These are phyloP conservation scores for Clonostachys solani DNA, from an alignment of 2,329 filamentous ascomycete genomes.

Conservation along the genomic window DNA sequence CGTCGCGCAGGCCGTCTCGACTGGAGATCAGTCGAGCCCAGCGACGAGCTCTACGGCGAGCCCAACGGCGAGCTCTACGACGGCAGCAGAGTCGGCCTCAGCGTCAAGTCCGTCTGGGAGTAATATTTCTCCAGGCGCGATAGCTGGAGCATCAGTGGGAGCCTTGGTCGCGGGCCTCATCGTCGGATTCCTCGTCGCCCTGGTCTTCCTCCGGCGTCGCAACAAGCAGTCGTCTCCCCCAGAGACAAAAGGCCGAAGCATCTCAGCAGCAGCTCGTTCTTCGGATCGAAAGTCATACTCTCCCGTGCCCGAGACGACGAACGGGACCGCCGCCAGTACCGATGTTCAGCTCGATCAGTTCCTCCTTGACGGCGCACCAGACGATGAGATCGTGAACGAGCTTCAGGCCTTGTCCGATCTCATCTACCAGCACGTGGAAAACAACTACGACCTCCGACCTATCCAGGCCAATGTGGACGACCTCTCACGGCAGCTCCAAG, in stretches of 20 bases:
- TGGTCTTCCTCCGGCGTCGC: not conserved
- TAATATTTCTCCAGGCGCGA: not conserved
- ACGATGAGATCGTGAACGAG: slow-evolving; percentile 25
- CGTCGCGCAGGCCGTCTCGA: no score
- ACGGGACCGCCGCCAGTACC: no score
- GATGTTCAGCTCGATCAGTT: slow-evolving; percentile 24
- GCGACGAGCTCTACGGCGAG: no score
- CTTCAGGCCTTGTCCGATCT: slow-evolving; percentile 18
- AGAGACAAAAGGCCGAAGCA: no score
- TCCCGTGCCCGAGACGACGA: no score
- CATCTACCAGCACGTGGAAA: not conserved
- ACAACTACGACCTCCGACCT: not conserved
- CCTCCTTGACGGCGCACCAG: slow-evolving; percentile 26
- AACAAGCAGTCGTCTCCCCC: not conserved
- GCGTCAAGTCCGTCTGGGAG: no score
- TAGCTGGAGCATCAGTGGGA: not conserved
- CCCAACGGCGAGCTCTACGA: no score
- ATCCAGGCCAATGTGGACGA: not conserved
- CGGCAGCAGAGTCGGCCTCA: no score
- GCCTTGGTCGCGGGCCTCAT: not conserved
- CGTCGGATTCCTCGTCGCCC: not conserved
- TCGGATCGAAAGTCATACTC: no score
- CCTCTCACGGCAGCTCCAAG: not conserved
- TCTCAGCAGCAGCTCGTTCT: no score
- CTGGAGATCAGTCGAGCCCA: no score